These are phyloP conservation scores for Pseudozyma thailandica DNA, from an alignment of 1,284 basidiomycete genomes.

Conservation along the genomic window DNA sequence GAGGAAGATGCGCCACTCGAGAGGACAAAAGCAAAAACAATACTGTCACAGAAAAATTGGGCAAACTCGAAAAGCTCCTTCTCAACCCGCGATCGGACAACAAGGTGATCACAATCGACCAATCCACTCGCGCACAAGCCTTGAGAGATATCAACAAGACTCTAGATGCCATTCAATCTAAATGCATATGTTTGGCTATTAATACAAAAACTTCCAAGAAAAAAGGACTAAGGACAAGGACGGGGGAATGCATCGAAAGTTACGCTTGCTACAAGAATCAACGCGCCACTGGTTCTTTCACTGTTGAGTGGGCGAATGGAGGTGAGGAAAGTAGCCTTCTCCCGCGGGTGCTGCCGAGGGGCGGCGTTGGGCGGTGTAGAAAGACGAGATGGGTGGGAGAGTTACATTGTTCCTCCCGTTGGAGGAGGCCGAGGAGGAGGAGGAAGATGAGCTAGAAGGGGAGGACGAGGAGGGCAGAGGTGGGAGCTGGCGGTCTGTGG, in stretches of 20 bases:
- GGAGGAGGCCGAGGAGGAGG: conserved; percentile 4
- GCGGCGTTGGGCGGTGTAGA: neutral
- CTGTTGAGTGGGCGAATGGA: neutral
- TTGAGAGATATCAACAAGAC: neutral
- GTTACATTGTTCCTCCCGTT: neutral
- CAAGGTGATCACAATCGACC: no score
- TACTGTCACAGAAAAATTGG: no score
- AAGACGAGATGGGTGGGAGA: conserved; percentile 6
- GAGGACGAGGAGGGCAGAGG: neutral
- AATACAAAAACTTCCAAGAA: neutral
- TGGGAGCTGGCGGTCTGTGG: no score
- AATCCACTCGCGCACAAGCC: no score
- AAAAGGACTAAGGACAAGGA: neutral
- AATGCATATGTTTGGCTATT: neutral
- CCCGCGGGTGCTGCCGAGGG: neutral
- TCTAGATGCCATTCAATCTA: no score
- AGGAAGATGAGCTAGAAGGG: neutral
- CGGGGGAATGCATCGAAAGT: neutral
- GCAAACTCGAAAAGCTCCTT: no score
- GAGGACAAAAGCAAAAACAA: no score
- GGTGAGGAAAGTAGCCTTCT: neutral
- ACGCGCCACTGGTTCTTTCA: no score
- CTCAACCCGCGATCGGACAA: no score
- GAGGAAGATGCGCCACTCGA: no score
- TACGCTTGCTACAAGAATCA: no score